Percentiles rank a stretch among this genome's conserved stretches.
Conservation (phyloP, 306 rosid species). For the Castanospermum australe region DNA sequence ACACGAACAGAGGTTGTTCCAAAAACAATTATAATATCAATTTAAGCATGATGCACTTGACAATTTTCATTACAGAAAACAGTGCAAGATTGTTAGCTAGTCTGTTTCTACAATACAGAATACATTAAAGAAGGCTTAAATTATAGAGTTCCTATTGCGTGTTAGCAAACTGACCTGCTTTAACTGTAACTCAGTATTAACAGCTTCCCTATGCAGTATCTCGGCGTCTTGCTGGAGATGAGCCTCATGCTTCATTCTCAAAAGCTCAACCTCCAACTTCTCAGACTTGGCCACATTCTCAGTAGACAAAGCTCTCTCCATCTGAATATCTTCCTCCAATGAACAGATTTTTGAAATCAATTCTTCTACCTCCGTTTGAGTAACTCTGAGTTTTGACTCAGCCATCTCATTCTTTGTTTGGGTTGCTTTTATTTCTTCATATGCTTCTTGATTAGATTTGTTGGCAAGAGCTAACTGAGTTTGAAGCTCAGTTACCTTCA, state of each 20-base stretch:
- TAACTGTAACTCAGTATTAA: conserved; percentile 39
- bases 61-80: background rate
- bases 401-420: conserved; percentile 37
- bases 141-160: background rate
- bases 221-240: conserved; percentile 41
- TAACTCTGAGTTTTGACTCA: conserved; percentile 41
- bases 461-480: conserved; percentile 43
- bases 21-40: too few species aligned
- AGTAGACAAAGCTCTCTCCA: conserved; percentile 57
- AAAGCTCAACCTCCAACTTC: conserved; percentile 62
- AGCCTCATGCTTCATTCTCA: conserved; percentile 48
- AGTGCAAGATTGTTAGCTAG: background rate
- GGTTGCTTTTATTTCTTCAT: conserved; percentile 41
- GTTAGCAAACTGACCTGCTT: conserved; percentile 67
- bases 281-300: conserved; percentile 43
- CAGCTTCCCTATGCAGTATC: conserved; percentile 15
- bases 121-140: conserved; percentile 8
- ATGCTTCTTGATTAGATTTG: conserved; percentile 37
- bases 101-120: background rate
- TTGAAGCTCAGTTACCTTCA: conserved; percentile 41
- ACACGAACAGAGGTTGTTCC: background rate
- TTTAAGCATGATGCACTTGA: background rate
- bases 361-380: conserved; percentile 40
- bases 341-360: conserved; percentile 50
- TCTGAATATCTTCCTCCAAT: conserved; percentile 53